phyloP scores from a whole-genome alignment of 2,329 filamentous ascomycete species.

The Fusarium redolens region DNA sequence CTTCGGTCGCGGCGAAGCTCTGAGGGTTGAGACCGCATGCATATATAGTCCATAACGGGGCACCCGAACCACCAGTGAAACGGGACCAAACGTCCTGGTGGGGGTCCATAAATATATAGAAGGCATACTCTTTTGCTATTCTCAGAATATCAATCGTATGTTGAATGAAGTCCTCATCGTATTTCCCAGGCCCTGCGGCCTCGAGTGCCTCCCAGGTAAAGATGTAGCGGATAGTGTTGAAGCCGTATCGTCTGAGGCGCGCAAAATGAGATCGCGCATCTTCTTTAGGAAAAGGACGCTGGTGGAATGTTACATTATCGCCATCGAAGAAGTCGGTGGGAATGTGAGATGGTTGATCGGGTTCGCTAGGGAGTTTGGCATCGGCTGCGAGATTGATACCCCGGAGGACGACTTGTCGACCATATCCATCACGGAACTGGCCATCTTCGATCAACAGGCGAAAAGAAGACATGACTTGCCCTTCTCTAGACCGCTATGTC shows the following conservation, averaged over 20 bases:
- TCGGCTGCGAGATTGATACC: slow-evolving; percentile 96
- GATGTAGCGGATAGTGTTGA: slow-evolving; percentile 95
- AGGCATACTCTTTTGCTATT: slow-evolving; percentile 88
- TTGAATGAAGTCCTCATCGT: slow-evolving; percentile 93
- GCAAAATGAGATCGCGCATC: slow-evolving; percentile 90
- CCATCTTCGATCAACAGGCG: slow-evolving; percentile 86
- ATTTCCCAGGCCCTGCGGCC: slow-evolving; percentile 86
- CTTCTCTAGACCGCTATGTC: slow-evolving; percentile 8
- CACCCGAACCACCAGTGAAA: slow-evolving; percentile 92
- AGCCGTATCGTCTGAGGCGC: slow-evolving; percentile 86
- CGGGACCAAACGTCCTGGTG: slow-evolving; percentile 99
- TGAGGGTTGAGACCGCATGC: slow-evolving; percentile 91
- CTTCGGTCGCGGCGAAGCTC: slow-evolving; percentile 86
- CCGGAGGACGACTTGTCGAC: slow-evolving; percentile 87
- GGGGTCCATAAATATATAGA: slow-evolving; percentile 98
- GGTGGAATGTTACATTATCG: slow-evolving; percentile 89
- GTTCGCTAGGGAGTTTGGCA: slow-evolving; percentile 86
- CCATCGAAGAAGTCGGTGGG: slow-evolving; percentile 88
- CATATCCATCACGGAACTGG: slow-evolving; percentile 82
- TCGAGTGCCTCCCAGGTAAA: slow-evolving; percentile 99
- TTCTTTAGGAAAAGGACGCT: slow-evolving; percentile 83
- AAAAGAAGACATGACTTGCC: slow-evolving; percentile 73
- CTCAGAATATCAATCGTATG: slow-evolving; percentile 89
- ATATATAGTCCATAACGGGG: slow-evolving; percentile 97
- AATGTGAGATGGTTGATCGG: slow-evolving; percentile 84